Conservation (phyloP, 768 basidiomycete genomes). For the Kwoniella sp. region DNA sequence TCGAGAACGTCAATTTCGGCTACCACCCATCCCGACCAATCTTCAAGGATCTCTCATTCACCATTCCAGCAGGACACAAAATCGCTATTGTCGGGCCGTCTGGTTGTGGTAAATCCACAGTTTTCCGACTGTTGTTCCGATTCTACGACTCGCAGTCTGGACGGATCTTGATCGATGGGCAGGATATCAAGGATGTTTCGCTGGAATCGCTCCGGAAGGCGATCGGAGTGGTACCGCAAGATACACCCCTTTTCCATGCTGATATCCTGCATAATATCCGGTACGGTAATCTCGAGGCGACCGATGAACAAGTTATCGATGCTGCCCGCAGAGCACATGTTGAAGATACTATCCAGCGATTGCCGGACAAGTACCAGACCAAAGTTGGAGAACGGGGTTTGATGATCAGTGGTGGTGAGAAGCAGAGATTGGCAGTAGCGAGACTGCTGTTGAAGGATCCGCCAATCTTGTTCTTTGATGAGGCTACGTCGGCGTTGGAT, state of each 20-base stretch:
- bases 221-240: slow-evolving; percentile 96
- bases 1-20: slow-evolving; percentile 86
- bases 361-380: slow-evolving; percentile 85
- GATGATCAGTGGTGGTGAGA: slow-evolving; percentile 99
- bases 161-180: slow-evolving; percentile 77
- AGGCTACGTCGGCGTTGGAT: slow-evolving; percentile 95
- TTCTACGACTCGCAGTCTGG: slow-evolving; percentile 88
- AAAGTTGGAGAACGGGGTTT: slow-evolving; percentile 93
- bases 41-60: slow-evolving; percentile 82
- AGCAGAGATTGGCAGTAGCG: slow-evolving; percentile 93
- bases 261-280: slow-evolving; percentile 93
- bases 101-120: slow-evolving; percentile 95
- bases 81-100: slow-evolving; percentile 96
- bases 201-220: slow-evolving; percentile 69
- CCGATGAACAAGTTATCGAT: slow-evolving; percentile 82
- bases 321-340: slow-evolving; percentile 86
- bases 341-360: slow-evolving; percentile 70
- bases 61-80: slow-evolving; percentile 92
- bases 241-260: slow-evolving; percentile 95
- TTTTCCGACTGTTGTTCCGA: slow-evolving; percentile 88
- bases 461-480: slow-evolving; percentile 95
- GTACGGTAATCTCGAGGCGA: slow-evolving; percentile 84
- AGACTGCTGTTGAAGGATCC: slow-evolving; percentile 91
- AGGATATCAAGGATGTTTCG: slow-evolving; percentile 75
- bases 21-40: slow-evolving; percentile 92